Percentiles rank a stretch among this genome's conserved stretches.
Evolutionary conservation across 2,329 filamentous ascomycete genomes (phyloP).

Genomic region (Epichloe sp.): DNA sequence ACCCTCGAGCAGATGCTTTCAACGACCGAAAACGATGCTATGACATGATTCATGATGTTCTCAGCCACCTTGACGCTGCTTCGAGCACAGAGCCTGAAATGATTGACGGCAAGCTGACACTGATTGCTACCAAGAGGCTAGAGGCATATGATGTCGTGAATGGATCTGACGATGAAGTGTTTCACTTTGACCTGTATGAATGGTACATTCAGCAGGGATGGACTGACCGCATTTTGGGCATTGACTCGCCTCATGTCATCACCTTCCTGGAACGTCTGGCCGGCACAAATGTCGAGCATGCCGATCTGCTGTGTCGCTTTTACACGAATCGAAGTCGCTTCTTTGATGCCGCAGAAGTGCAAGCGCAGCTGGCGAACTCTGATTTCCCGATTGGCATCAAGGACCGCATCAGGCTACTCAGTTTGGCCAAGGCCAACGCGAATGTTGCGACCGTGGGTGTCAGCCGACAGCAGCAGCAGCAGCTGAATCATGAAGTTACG

Average conservation of each 20-base stretch:
- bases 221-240: constrained; percentile 73
- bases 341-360: constrained; percentile 77
- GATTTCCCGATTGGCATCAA: constrained; percentile 68
- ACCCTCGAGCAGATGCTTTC: constrained; percentile 56
- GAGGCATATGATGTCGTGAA: constrained; percentile 91
- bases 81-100: constrained; percentile 56
- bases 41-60: constrained; percentile 70
- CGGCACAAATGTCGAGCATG: constrained; percentile 57
- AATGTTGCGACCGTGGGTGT: constrained; percentile 69
- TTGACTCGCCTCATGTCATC: constrained; percentile 74
- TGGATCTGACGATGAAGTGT: constrained; percentile 78
- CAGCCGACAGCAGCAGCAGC: constrained; percentile 67
- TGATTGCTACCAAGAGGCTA: constrained; percentile 62
- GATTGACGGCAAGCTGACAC: constrained; percentile 64
- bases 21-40: constrained; percentile 68
- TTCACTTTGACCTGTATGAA: constrained; percentile 92
- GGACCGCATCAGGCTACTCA: constrained; percentile 78
- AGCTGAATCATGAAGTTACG: constrained; percentile 70
- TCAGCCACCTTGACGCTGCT: constrained; percentile 62
- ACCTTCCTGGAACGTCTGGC: constrained; percentile 74
- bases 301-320: constrained; percentile 86
- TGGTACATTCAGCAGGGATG: constrained; percentile 86
- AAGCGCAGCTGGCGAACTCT: constrained; percentile 73
- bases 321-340: constrained; percentile 75
- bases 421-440: constrained; percentile 82